Evolutionary conservation across 1,284 basidiomycete species (phyloP).

Genomic region (Megacollybia platyphylla): DNA sequence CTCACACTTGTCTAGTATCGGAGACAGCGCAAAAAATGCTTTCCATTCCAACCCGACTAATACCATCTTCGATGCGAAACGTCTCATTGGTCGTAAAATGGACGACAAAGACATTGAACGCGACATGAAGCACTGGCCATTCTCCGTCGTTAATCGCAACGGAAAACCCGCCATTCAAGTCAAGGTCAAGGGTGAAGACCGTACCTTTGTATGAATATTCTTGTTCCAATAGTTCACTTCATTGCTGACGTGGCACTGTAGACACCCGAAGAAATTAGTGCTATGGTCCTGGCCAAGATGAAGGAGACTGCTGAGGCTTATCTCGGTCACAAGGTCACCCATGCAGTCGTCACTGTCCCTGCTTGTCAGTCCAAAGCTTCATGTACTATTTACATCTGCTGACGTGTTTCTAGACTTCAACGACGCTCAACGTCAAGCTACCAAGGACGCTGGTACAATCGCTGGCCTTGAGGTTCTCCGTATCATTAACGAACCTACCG

Average conservation of each 20-base stretch:
- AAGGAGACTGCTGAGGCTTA: conserved; percentile 99
- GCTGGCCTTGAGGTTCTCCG: conserved; percentile 93
- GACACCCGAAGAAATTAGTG: conserved; percentile 83
- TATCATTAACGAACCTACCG: conserved; percentile 99
- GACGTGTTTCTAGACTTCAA: conserved; percentile 64
- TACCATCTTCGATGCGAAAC: conserved; percentile 96
- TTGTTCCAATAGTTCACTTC: neutral
- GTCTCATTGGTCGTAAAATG: conserved; percentile 85
- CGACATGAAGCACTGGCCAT: conserved; percentile 86
- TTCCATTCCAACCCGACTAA: conserved; percentile 82
- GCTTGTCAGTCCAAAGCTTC: conserved; percentile 49
- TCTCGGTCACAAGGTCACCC: conserved; percentile 91
- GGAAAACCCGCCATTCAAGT: conserved; percentile 86
- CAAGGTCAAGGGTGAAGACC: conserved; percentile 75
- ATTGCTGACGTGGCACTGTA: conserved; percentile 14
- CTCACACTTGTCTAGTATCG: conserved; percentile 33
- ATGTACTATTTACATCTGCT: conserved; percentile 2
- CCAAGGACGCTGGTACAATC: conserved; percentile 96
- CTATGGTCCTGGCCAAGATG: conserved; percentile 97
- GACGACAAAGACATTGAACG: conserved; percentile 69
- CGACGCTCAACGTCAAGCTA: conserved; percentile 97
- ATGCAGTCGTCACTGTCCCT: conserved; percentile 96
- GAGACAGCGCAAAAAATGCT: conserved; percentile 71
- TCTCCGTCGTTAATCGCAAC: conserved; percentile 66
- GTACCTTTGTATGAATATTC: conserved; percentile 58